Evolutionary conservation across 2,329 filamentous ascomycete genomes (phyloP).

Genomic region (Trichophaea hybrida): DNA sequence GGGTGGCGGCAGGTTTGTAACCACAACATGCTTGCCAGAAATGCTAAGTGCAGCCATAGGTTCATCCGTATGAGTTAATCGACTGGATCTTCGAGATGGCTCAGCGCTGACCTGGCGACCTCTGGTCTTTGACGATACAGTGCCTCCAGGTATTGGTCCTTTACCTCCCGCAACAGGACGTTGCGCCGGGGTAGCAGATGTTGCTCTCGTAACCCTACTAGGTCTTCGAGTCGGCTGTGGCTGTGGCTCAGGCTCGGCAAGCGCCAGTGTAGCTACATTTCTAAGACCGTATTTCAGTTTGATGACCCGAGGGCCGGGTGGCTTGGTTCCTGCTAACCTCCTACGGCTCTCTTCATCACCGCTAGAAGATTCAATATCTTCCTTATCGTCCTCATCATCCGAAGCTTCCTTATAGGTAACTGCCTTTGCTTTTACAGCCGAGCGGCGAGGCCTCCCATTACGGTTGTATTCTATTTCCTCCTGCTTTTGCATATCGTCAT

Average conservation of each 20-base stretch:
- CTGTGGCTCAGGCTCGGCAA: not conserved
- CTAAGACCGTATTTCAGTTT: not conserved
- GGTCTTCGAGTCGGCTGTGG: slow-evolving; percentile 8
- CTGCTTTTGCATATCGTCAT: slow-evolving; percentile 13
- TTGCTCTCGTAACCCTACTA: slow-evolving; percentile 15
- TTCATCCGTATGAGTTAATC: slow-evolving; percentile 16
- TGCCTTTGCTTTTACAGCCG: slow-evolving; percentile 12
- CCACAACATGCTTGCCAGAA: slow-evolving; percentile 17
- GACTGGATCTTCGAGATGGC: slow-evolving; percentile 15
- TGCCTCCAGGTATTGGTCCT: slow-evolving; percentile 1
- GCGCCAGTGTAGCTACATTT: not conserved
- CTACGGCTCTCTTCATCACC: slow-evolving; percentile 5
- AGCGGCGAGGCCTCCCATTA: slow-evolving; percentile 22
- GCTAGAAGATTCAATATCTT: slow-evolving; percentile 19
- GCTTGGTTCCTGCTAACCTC: slow-evolving; percentile 1
- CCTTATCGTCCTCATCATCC: slow-evolving; percentile 31
- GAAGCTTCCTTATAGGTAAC: slow-evolving; percentile 25
- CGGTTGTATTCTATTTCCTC: slow-evolving; percentile 21
- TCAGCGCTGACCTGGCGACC: slow-evolving; percentile 16
- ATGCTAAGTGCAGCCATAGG: slow-evolving; percentile 13
- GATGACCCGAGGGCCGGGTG: not conserved
- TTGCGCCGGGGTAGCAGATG: not conserved
- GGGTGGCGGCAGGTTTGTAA: slow-evolving; percentile 6
- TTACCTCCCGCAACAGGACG: slow-evolving; percentile 15
- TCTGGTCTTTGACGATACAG: not conserved